Evolutionary conservation across 148 eudicot genomes (phyloP), one percentile per base, ranked within the genome.

Genomic region (Chenopodium album): DNA sequence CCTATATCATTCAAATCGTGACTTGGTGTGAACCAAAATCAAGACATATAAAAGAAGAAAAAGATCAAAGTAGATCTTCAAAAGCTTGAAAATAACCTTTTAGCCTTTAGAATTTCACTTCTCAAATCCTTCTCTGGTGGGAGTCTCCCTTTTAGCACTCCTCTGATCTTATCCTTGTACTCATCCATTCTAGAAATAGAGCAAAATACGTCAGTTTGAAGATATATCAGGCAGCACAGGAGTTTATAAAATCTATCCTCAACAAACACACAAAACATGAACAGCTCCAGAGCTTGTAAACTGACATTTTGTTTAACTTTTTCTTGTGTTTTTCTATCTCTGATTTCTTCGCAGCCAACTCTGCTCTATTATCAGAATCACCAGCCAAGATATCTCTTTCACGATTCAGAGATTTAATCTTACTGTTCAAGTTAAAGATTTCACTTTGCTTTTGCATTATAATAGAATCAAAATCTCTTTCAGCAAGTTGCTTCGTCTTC

Each of bases 91-190:
- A 77, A 80, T 59, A 82, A 96, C 99, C 99, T 94, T 81, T 89
- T 86, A 46, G 88, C 93, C 87, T 88, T 84, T 67, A 79, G 54
- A 79, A 92, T 85, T 88, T 94, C 97, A 44, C 80, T 84, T 78
- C 90, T 92, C 90, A 87, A 83, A 82, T 94, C 98, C 86, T 90
- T 92, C 44, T 92, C 95, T 28, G 88, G 77, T 67, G 99, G 99
- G 73, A 92, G 87, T 87, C 98, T 92, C 83, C 99, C 99, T 88
- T 96, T 96, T 81, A 92, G 86, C 67, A 89, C 90, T 83, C 87
- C 92, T 89, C 87, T 91, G 76, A 96, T 87, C 89, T 89, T 92
- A 68, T 91, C 98, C 86, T 87, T 91, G 88, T 84, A 71, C 31
- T 96, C 99, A 84, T 92, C 94, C 79, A 94, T 75, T 89, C 99